These are phyloP conservation scores for Globisporangium polare DNA, from an alignment of 352 stramenopile species.

Conservation along the genomic window DNA sequence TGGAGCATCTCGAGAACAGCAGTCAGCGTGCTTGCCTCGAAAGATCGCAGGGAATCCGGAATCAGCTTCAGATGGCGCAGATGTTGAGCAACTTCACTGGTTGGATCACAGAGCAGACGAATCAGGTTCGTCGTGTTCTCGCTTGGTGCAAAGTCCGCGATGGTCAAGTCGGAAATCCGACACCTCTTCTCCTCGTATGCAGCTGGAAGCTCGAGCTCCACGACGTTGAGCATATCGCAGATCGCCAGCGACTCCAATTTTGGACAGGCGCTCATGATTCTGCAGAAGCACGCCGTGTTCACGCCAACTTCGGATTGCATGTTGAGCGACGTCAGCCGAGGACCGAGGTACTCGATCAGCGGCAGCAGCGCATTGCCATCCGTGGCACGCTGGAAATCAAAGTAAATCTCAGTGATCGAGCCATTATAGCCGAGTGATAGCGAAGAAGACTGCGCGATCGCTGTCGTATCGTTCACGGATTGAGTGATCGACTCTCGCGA, in stretches of 20 bases:
- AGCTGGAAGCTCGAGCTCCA: background rate
- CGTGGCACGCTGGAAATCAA: background rate
- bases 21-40: background rate
- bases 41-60: background rate
- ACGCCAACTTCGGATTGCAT: background rate
- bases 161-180: background rate
- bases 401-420: slow-evolving; percentile 7
- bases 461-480: background rate
- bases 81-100: background rate
- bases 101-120: background rate
- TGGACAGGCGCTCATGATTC: slow-evolving; percentile 7
- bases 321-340: slow-evolving; percentile 4
- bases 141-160: background rate
- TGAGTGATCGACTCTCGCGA: slow-evolving; percentile 5
- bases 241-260: background rate
- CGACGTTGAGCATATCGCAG: background rate
- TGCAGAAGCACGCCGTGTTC: background rate
- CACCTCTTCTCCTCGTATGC: slow-evolving; percentile 1
- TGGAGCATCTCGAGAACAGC: slow-evolving; percentile 1
- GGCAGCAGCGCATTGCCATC: slow-evolving; percentile 4
- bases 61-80: slow-evolving; percentile 1
- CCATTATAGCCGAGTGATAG: slow-evolving; percentile 4
- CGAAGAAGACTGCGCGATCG: background rate
- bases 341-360: slow-evolving; percentile 10
- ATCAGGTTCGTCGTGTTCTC: background rate